phyloP scores from a whole-genome alignment of 306 rosid genomes.

The Phaseolus lunatus region DNA sequence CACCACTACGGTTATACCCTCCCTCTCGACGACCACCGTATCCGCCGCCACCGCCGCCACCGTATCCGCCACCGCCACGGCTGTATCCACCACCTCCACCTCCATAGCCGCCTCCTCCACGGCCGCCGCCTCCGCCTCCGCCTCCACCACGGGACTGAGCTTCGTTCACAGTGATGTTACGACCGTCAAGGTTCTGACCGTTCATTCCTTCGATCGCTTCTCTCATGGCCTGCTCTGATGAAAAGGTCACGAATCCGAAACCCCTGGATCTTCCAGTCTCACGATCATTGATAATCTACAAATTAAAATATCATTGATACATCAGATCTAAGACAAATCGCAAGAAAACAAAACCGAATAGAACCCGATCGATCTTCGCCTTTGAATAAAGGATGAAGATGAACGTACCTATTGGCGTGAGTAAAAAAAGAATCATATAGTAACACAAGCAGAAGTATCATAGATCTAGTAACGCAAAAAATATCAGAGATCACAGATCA shows the following conservation, averaged over 20 bases:
- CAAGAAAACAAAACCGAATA: background rate
- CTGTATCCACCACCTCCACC: slow-evolving; percentile 35
- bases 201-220: slow-evolving; percentile 88
- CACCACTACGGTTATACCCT: slow-evolving; percentile 22
- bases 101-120: slow-evolving; percentile 43
- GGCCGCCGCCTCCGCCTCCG: slow-evolving; percentile 57
- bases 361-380: slow-evolving; percentile 23
- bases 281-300: slow-evolving; percentile 83
- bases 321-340: slow-evolving; percentile 25
- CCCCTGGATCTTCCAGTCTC: slow-evolving; percentile 96
- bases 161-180: slow-evolving; percentile 89
- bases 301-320: rapidly evolving
- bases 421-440: slow-evolving; percentile 10
- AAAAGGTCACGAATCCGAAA: slow-evolving; percentile 85
- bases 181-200: slow-evolving; percentile 83
- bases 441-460: slow-evolving; percentile 7
- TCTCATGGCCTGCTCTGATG: slow-evolving; percentile 68
- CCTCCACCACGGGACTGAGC: slow-evolving; percentile 81
- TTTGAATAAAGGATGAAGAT: slow-evolving; percentile 10
- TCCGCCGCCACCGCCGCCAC: slow-evolving; percentile 33
- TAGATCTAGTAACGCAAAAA: slow-evolving; percentile 14
- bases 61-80: background rate
- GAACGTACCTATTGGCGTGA: slow-evolving; percentile 28
- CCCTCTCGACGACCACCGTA: slow-evolving; percentile 43
- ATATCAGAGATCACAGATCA: slow-evolving; percentile 21